Evolutionary conservation across 352 stramenopile species (phyloP).

Genomic region (Phytopythium oedochilum): DNA sequence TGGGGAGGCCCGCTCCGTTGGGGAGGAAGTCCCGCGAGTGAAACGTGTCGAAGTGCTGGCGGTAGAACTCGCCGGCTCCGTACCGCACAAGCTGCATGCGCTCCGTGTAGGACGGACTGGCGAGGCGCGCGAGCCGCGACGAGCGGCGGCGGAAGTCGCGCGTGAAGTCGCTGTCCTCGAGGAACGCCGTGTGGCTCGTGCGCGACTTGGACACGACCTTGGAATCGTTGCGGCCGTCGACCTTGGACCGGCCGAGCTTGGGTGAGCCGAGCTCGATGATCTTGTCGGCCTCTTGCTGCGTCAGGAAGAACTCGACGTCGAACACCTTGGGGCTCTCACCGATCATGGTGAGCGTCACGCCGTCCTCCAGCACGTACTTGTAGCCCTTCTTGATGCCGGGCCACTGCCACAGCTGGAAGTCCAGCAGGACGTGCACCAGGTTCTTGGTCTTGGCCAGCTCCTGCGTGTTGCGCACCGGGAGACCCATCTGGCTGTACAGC

Average conservation of each 20-base stretch:
- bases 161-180: conserved; percentile 59
- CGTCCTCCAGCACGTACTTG: conserved; percentile 67
- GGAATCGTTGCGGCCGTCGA: conserved; percentile 60
- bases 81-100: conserved; percentile 79
- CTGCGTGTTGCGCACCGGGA: conserved; percentile 37
- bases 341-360: conserved; percentile 65
- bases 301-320: conserved; percentile 67
- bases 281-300: conserved; percentile 45
- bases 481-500: conserved; percentile 66
- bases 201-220: conserved; percentile 56
- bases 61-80: conserved; percentile 75
- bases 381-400: conserved; percentile 68
- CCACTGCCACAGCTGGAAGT: conserved; percentile 83
- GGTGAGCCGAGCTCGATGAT: conserved; percentile 50
- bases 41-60: conserved; percentile 80
- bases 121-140: conserved; percentile 53
- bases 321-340: conserved; percentile 68
- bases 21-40: conserved; percentile 68
- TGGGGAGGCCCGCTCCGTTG: conserved; percentile 28
- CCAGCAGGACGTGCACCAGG: conserved; percentile 67
- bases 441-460: conserved; percentile 46
- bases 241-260: conserved; percentile 57
- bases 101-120: conserved; percentile 64
- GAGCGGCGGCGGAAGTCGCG: conserved; percentile 69
- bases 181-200: conserved; percentile 80